Conservation (phyloP, 1,284 basidiomycete genomes). For the Irpex sp. region DNA sequence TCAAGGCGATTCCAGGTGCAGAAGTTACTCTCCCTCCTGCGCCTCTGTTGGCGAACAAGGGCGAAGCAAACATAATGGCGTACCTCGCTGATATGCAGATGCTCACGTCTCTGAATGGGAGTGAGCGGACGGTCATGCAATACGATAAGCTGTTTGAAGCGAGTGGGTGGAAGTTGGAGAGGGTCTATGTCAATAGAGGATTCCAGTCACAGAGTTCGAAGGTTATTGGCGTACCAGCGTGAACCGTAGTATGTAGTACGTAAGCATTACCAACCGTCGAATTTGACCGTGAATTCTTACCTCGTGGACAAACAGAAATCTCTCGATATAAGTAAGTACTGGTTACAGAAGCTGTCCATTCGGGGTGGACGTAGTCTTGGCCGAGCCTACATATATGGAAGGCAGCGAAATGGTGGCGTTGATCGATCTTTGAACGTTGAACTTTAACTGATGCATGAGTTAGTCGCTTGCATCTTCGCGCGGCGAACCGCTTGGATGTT, state of each 20-base stretch:
- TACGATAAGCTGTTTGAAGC: not conserved
- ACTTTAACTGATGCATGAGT: no score
- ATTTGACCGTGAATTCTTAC: no score
- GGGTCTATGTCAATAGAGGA: not conserved
- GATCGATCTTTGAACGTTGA: no score
- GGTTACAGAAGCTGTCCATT: no score
- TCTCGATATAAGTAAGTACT: no score
- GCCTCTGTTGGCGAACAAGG: conserved; percentile 8
- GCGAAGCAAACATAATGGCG: not conserved
- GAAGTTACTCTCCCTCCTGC: not conserved
- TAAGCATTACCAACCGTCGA: no score
- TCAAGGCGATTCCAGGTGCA: conserved; percentile 7
- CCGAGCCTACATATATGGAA: no score
- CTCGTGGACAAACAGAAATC: no score
- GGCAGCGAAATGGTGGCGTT: no score
- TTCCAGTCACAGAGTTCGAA: not conserved
- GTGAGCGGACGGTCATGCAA: not conserved
- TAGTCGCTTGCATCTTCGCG: no score
- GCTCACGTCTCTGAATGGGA: not conserved
- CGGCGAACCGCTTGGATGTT: no score
- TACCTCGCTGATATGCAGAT: conserved; percentile 12
- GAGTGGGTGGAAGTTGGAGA: not conserved
- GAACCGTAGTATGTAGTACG: not conserved
- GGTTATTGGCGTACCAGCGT: not conserved
- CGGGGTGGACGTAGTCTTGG: no score